Evolutionary conservation across 139 green algal species (phyloP).

Genomic region (Axilococcus clingmanii): DNA sequence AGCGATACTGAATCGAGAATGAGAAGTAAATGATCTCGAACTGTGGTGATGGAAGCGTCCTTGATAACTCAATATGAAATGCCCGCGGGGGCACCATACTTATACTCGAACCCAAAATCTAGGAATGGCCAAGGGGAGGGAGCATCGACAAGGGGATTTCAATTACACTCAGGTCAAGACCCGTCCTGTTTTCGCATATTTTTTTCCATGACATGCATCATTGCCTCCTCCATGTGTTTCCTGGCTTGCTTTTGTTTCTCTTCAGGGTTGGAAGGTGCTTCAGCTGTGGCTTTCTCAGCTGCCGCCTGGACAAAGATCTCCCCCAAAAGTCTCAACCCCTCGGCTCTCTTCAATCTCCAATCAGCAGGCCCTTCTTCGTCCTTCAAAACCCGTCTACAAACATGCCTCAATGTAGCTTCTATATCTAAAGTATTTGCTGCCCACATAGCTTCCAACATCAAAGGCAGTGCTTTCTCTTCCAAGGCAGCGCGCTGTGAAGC

Average conservation of each 20-base stretch:
- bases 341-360: slow-evolving; percentile 25
- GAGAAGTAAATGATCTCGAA: too few species aligned
- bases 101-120: too few species aligned
- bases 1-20: too few species aligned
- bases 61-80: too few species aligned
- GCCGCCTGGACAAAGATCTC: slow-evolving; percentile 39
- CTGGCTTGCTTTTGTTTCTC: slow-evolving; percentile 20
- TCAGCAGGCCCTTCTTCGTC: slow-evolving; percentile 20
- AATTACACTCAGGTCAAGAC: too few species aligned
- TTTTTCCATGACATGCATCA: slow-evolving; percentile 43
- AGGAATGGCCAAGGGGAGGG: too few species aligned
- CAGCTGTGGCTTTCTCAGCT: background rate
- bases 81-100: too few species aligned
- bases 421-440: slow-evolving; percentile 87
- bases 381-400: slow-evolving; percentile 34
- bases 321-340: slow-evolving; percentile 42
- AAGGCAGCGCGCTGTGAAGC: slow-evolving; percentile 24
- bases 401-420: slow-evolving; percentile 64
- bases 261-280: background rate
- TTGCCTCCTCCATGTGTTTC: slow-evolving; percentile 54
- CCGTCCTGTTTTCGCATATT: background rate
- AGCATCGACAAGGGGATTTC: too few species aligned
- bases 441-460: slow-evolving; percentile 92
- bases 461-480: slow-evolving; percentile 61
- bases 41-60: too few species aligned